phyloP scores from a whole-genome alignment of 2,329 filamentous ascomycete species.

The Rhinocladiella mackenziei region DNA sequence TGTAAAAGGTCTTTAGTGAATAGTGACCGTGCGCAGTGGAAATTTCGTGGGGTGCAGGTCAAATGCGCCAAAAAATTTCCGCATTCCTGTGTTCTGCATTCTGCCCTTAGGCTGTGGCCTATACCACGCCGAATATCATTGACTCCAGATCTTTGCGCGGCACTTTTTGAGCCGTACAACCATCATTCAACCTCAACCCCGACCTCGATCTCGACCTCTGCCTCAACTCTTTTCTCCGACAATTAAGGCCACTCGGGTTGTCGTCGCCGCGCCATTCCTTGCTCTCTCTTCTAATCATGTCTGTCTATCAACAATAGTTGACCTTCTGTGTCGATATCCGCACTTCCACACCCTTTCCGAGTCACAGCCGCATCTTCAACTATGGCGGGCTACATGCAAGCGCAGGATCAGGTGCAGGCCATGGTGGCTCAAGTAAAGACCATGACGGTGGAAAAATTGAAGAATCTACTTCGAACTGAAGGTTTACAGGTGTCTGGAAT shows the following conservation, averaged over 20 bases:
- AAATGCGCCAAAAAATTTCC: too few relatives aligned
- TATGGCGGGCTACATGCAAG: conserved; percentile 17
- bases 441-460: conserved; percentile 64
- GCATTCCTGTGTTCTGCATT: too few relatives aligned
- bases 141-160: too few relatives aligned
- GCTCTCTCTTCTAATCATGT: neutral
- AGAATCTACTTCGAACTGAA: conserved; percentile 70
- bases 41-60: too few relatives aligned
- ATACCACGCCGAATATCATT: too few relatives aligned
- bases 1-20: neutral
- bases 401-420: conserved; percentile 20
- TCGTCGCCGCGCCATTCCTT: neutral
- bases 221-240: neutral
- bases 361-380: conserved; percentile 13
- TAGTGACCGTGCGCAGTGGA: too few relatives aligned
- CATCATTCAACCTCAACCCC: conserved; percentile 1
- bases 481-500: conserved; percentile 74
- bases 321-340: conserved; percentile 2
- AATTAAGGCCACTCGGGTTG: neutral
- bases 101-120: too few relatives aligned
- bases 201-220: neutral
- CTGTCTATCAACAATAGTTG: conserved; percentile 4
- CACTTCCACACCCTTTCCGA: neutral
- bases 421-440: conserved; percentile 48
- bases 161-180: too few relatives aligned